Conservation (phyloP, 1,284 basidiomycete genomes). For the Austropuccinia psidii region DNA sequence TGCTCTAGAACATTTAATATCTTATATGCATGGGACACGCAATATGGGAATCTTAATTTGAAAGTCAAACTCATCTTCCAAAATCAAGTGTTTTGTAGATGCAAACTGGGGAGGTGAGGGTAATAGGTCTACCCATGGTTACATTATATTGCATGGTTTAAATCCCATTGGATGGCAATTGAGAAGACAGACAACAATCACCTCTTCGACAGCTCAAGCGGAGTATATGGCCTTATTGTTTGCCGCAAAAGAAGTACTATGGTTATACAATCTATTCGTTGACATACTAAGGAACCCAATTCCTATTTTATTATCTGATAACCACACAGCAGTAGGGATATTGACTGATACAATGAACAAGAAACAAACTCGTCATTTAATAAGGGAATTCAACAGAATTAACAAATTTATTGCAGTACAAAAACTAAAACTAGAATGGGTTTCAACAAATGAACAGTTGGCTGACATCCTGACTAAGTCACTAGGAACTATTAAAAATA, state of each 20-base stretch:
- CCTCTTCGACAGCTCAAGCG: background rate
- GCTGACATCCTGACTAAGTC: no score
- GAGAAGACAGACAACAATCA: background rate
- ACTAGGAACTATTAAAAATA: no score
- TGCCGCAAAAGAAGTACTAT: no score
- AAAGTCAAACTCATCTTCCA: background rate
- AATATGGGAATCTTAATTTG: no score
- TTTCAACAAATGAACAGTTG: no score
- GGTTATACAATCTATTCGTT: no score
- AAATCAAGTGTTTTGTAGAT: background rate
- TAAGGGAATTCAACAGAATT: background rate
- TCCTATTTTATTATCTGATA: background rate
- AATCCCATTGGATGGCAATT: background rate
- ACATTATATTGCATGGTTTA: background rate
- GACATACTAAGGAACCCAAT: background rate
- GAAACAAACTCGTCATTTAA: background rate
- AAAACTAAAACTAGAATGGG: background rate
- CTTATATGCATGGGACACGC: background rate
- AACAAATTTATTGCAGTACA: background rate
- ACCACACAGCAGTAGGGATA: background rate
- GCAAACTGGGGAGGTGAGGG: no score
- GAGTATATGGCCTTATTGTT: background rate
- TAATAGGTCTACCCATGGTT: background rate
- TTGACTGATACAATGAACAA: background rate
- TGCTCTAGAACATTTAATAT: background rate